Evolutionary conservation across 257 asterid genomes (phyloP).

Genomic region (Solanum clarkiae): DNA sequence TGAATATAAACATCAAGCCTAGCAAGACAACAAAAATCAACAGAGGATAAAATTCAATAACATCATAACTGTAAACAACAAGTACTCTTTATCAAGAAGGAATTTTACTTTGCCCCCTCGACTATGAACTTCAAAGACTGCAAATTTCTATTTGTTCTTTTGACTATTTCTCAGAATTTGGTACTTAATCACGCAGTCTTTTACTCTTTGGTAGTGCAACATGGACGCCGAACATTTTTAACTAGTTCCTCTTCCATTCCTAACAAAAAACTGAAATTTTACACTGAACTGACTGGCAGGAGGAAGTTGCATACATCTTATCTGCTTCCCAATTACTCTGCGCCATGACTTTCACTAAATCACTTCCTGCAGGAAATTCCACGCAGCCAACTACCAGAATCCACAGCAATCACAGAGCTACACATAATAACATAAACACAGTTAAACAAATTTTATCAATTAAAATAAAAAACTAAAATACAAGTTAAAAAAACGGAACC

Average conservation of each 20-base stretch:
- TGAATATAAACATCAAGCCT: constrained; percentile 99
- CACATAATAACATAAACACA: neutral
- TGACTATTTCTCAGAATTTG: neutral
- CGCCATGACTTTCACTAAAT: constrained; percentile 45
- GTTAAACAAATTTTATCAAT: neutral
- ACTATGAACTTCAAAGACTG: neutral
- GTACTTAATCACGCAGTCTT: neutral
- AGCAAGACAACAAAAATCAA: constrained; percentile 1
- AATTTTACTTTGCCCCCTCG: neutral
- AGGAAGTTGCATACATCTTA: constrained; percentile 52
- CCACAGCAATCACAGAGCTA: constrained; percentile 16
- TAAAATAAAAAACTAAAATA: neutral
- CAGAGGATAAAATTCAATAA: neutral
- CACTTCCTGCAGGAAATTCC: constrained; percentile 4
- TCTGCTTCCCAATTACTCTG: constrained; percentile 99
- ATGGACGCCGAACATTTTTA: neutral
- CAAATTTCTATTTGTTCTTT: neutral
- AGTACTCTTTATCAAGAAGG: neutral
- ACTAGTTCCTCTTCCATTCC: neutral
- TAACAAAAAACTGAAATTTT: neutral
- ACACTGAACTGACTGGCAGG: neutral
- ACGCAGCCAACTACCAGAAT: constrained; percentile 3
- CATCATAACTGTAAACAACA: neutral
- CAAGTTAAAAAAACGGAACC: neutral
- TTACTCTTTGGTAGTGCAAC: neutral